Percentiles rank a stretch among this genome's conserved stretches.
phyloP scores from a whole-genome alignment of 441 rosid genomes.

The Metrosideros polymorpha region DNA sequence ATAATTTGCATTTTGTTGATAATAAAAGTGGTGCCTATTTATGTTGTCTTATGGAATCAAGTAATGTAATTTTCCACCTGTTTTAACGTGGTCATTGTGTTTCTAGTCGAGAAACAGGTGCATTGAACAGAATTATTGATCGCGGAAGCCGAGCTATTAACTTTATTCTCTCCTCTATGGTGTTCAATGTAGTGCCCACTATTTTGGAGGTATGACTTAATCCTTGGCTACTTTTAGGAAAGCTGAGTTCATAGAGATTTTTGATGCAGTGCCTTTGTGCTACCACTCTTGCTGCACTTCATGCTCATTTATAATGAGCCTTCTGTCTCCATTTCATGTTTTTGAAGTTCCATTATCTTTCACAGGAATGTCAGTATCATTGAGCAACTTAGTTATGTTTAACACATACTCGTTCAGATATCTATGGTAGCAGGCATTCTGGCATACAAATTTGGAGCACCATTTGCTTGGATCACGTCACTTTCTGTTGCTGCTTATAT shows the following conservation, averaged over 20 bases:
- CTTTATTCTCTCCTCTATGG: conserved; percentile 79
- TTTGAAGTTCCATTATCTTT: not conserved
- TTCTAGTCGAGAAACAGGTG: conserved; percentile 92
- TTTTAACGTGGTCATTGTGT: conserved; percentile 12
- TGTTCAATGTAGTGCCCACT: conserved; percentile 89
- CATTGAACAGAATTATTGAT: conserved; percentile 73
- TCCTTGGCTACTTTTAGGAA: conserved; percentile 3
- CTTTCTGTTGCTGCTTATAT: conserved; percentile 77
- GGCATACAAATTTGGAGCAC: conserved; percentile 86
- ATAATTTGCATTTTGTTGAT: not conserved
- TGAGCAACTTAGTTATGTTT: conserved; percentile 22
- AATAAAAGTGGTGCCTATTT: not conserved
- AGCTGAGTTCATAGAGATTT: not conserved
- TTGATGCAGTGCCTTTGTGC: not conserved
- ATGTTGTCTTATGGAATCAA: not conserved
- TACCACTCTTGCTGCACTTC: not conserved
- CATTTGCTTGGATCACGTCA: conserved; percentile 73
- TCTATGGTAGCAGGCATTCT: conserved; percentile 81
- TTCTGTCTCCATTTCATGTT: not conserved
- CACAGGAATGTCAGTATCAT: conserved; percentile 6
- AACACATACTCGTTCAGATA: conserved; percentile 56
- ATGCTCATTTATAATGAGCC: not conserved
- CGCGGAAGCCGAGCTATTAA: conserved; percentile 93
- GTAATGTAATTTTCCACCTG: not conserved
- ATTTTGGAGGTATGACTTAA: conserved; percentile 60